Evolutionary conservation across 208 protist species (phyloP).

Genomic region (Leishmania tropica): DNA sequence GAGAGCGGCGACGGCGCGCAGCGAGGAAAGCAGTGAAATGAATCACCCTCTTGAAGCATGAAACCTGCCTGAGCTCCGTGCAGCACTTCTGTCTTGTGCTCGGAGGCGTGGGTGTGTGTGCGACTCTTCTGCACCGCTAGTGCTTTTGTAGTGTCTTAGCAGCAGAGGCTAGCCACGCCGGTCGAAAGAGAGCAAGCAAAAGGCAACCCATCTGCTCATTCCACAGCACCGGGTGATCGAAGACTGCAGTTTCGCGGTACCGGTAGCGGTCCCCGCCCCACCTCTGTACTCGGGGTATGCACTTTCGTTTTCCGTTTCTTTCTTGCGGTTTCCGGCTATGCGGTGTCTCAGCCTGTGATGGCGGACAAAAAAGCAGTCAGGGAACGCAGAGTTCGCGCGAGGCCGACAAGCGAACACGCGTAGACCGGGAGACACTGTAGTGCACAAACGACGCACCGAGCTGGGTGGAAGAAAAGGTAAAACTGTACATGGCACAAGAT

Average conservation of each 20-base stretch:
- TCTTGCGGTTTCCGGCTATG: not conserved
- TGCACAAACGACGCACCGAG: not conserved
- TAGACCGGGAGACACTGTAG: constrained; percentile 3
- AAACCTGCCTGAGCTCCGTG: not conserved
- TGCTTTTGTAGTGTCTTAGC: not conserved
- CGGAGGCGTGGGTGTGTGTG: not conserved
- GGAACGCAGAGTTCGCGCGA: not conserved
- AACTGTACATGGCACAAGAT: constrained; percentile 12
- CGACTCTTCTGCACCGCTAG: not conserved
- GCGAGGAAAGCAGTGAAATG: not conserved
- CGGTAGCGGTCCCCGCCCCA: not conserved
- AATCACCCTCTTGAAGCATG: not conserved
- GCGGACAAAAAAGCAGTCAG: not conserved
- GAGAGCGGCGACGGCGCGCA: constrained; percentile 9
- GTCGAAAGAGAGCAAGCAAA: not conserved
- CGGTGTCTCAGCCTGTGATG: not conserved
- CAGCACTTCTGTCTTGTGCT: not conserved
- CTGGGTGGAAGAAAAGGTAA: not conserved
- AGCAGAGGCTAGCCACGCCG: not conserved
- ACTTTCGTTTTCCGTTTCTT: not conserved
- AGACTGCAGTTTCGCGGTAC: not conserved
- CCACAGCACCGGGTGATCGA: not conserved
- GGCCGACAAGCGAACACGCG: not conserved
- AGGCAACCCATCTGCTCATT: not conserved
- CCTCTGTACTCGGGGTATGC: not conserved